Conservation (phyloP, 2,329 filamentous ascomycete genomes). For the Ceratocystis alfenasii region DNA sequence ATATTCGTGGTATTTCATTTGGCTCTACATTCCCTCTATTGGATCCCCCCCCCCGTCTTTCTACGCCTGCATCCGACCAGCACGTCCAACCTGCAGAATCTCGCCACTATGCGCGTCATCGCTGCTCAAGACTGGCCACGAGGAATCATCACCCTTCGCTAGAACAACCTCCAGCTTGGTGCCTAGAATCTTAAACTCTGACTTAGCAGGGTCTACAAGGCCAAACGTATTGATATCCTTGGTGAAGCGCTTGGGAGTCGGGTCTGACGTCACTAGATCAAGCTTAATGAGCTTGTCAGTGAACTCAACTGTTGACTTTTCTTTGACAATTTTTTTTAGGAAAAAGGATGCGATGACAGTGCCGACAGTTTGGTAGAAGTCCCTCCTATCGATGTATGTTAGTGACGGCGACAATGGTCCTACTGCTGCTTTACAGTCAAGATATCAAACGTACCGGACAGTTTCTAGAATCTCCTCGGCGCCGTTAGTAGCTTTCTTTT, state of each 20-base stretch:
- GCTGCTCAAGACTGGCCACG: constrained; percentile 75
- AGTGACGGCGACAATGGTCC: background rate
- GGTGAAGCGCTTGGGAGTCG: constrained; percentile 64
- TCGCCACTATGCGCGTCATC: constrained; percentile 59
- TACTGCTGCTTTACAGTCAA: too few relatives aligned
- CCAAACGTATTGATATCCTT: constrained; percentile 64
- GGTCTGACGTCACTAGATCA: constrained; percentile 75
- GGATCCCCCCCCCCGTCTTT: background rate
- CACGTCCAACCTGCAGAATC: constrained; percentile 80
- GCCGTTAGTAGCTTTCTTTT: constrained; percentile 35
- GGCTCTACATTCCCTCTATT: background rate
- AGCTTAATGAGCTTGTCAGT: constrained; percentile 51
- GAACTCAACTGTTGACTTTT: constrained; percentile 61
- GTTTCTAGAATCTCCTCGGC: constrained; percentile 63
- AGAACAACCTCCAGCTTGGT: constrained; percentile 79
- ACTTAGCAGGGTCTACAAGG: constrained; percentile 61
- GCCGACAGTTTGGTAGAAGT: constrained; percentile 87
- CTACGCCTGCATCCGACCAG: constrained; percentile 39
- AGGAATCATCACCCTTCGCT: constrained; percentile 56
- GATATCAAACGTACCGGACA: constrained; percentile 48
- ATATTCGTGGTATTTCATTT: constrained; percentile 4
- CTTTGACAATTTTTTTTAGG: constrained; percentile 91
- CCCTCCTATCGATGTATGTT: constrained; percentile 37
- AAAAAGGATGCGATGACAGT: constrained; percentile 86
- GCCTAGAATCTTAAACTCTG: constrained; percentile 67